Evolutionary conservation across 495 filamentous ascomycete genomes (phyloP), one percentile per base, ranked within the genome.

Genomic region (Articulospora tetracladia): DNA sequence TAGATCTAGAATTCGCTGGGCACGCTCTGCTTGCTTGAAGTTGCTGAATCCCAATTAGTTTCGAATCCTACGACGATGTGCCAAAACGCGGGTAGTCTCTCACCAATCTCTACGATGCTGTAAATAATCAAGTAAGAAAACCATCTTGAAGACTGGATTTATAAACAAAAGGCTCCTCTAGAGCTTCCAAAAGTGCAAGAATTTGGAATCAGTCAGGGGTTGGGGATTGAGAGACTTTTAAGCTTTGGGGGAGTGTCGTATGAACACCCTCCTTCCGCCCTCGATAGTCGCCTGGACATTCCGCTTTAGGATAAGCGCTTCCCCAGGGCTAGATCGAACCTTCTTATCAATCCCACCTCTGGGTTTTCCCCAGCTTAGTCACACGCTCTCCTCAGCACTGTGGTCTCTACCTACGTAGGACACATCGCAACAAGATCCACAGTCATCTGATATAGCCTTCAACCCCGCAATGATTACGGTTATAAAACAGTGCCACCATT

Each of bases 21-120:
- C 76, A 19, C 94, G 90, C 65, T 94, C 84, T 36, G 78, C 66
- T 69, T 93, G 89, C 76, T 98, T 98, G 64, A 81, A 79, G 68
- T 83, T 79, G 75, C 94, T 98, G 64, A 30, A 25, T 20, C n/a
- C 6, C 22, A 19, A 39, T 67, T 59, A 66, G 66, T 52, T 26
- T 23, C 15, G 13, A 28, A 15, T 39, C 27, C 26, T 27, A 52
- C 26, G 15, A 44, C 30, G 53, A 26, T 19, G 17, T 24, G 30
- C 50, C 25, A 30, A 39, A 52, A 55, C 13, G 56, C 28, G 59
- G 54, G 55, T 44, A 59, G 47, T 34, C 30, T 34, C 71, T 68
- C 72, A 85, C 84, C 83, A 86, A 68, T 85, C 80, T 44, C 76
- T 79, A 34, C 75, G 74, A 67, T 88, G 85, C 58, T 80, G 75